Evolutionary conservation across 371 early-diverging fungal species (phyloP).

Genomic region (Syncephalastrum racemosum): DNA sequence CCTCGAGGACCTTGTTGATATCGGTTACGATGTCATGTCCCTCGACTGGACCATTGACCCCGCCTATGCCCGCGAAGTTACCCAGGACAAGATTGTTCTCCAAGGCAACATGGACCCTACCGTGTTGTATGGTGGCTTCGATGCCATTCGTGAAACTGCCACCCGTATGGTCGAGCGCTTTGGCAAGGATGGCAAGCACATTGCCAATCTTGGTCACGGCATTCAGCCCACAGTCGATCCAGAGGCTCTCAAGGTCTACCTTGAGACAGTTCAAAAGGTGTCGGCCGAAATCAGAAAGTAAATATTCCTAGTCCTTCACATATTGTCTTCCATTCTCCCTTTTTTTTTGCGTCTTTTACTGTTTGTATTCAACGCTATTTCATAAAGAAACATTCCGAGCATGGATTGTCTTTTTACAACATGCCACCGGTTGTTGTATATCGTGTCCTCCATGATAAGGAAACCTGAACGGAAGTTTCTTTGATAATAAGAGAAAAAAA

Average conservation of each 20-base stretch:
- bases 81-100: conserved; percentile 68
- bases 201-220: conserved; percentile 97
- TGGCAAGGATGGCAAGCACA: conserved; percentile 70
- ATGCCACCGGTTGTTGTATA: no score
- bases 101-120: conserved; percentile 98
- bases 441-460: no score
- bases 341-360: conserved; percentile 1
- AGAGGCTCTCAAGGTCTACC: conserved; percentile 68
- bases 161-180: conserved; percentile 85
- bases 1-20: conserved; percentile 67
- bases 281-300: conserved; percentile 48
- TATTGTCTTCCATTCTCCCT: conserved; percentile 4
- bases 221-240: conserved; percentile 81
- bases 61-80: conserved; percentile 56
- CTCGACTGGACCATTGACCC: conserved; percentile 93
- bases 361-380: no score
- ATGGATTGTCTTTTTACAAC: no score
- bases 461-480: no score
- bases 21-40: conserved; percentile 82
- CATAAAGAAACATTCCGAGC: no score
- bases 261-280: conserved; percentile 66
- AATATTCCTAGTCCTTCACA: background rate
- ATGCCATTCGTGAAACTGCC: conserved; percentile 74
- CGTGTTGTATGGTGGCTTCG: conserved; percentile 73
- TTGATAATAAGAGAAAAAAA: no score